Base-by-base conservation (phyloP, 371 early-diverging fungal species). In the Mucor irregularis region DNA sequence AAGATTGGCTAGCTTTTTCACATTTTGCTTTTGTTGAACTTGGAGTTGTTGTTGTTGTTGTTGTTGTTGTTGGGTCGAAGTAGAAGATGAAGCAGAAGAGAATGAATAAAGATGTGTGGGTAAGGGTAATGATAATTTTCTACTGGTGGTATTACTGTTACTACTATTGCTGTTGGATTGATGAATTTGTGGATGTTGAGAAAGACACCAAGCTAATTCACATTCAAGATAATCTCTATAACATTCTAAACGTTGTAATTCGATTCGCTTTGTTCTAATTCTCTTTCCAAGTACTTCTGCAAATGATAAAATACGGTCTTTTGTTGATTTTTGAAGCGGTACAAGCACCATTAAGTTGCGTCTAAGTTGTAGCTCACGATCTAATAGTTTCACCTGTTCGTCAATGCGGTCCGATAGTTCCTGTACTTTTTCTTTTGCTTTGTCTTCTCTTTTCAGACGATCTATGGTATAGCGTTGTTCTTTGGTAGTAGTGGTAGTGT, bases 201-300 rank as follows among this genome's bases (percentile, higher is more conserved):
- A 42, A n/a, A 49, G 6, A 64, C 73, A 38, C 72, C 69, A 60
- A 10, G 39, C 22, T 25, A 89, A 62, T 50, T 89, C 90, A 14
- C 76, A 75, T 56, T 88, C 85, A n/a, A 91, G 49, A 49, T 83
- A 84, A 29, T 88, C 88, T 14, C 83, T 71, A 66, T 88, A 91
- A 57, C 91, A 91, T 25, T 82, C 80, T 11, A 87, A 56, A 22
- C 82, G 72, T 37, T 85, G 87, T 39, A 87, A 67, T 28, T 79
- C 72, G 25, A 89, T 57, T 35, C 84, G 81, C 30, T 82, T 72
- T 9, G 66, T 68, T 45, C 74, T 76, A 5, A 90, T 59, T 22
- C 80, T 73, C 53, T 69, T 76, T 0, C 86, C 83, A 5, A 84
- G 69, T 5, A 58, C 56, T 4, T 82, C 80, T 5, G 86, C 87